Conservation (phyloP, 139 green algal genomes). For the Chloropicon primus region DNA sequence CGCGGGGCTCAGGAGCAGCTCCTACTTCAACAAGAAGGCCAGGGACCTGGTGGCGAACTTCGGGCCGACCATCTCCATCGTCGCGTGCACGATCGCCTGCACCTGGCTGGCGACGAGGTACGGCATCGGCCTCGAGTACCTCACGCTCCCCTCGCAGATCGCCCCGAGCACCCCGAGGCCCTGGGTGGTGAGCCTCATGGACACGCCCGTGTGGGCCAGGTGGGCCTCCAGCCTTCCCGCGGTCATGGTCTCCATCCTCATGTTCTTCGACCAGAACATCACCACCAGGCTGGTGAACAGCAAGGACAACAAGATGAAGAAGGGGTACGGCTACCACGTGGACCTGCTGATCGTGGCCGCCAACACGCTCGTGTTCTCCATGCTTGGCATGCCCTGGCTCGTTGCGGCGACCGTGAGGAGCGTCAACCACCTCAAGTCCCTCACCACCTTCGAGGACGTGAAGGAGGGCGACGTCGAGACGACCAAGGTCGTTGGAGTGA, state of each 20-base stretch:
- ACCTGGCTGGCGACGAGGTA: neutral
- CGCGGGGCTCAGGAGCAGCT: neutral
- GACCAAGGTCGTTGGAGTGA: constrained; percentile 5
- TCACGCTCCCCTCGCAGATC: constrained; percentile 2
- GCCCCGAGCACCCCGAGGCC: neutral
- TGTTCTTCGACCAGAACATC: constrained; percentile 19
- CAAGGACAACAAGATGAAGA: constrained; percentile 8
- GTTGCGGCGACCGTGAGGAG: constrained; percentile 10
- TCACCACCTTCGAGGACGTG: neutral
- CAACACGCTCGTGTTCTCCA: neutral
- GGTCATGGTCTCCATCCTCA: constrained; percentile 7
- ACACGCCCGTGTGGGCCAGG: constrained; percentile 1
- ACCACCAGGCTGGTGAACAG: constrained; percentile 14
- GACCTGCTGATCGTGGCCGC: constrained; percentile 11
- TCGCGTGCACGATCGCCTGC: neutral
- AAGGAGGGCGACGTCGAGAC: no score
- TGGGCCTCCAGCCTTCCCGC: constrained; percentile 7
- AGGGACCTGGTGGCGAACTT: constrained; percentile 13
- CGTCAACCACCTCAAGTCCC: constrained; percentile 8
- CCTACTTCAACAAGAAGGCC: constrained; percentile 1
- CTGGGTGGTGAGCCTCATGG: constrained; percentile 13
- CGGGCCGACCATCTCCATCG: constrained; percentile 11
- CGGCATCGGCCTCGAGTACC: neutral
- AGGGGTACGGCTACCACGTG: constrained; percentile 14
- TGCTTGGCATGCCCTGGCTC: constrained; percentile 14